These are phyloP conservation scores for Zopfochytrium polystomum DNA, from an alignment of 371 early-diverging fungal species.

Conservation along the genomic window DNA sequence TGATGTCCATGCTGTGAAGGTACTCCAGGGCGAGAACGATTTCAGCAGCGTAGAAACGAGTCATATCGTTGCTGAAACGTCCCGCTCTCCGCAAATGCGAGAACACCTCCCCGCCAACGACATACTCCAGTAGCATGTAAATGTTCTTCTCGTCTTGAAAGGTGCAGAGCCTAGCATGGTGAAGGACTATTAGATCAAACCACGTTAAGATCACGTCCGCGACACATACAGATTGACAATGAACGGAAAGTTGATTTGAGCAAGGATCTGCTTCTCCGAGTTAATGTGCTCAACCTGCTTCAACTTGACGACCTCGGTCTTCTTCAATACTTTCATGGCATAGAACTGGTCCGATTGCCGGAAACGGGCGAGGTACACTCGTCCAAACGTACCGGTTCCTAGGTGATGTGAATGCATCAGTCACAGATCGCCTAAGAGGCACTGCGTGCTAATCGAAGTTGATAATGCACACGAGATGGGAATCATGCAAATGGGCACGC, in stretches of 20 bases:
- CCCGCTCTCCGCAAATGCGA: constrained; percentile 51
- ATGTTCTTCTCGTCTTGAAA: constrained; percentile 81
- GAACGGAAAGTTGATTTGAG: constrained; percentile 70
- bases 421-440: not conserved
- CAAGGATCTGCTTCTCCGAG: constrained; percentile 92
- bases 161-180: constrained; percentile 74
- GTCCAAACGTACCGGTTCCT: constrained; percentile 98
- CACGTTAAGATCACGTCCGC: not conserved
- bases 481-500: not conserved
- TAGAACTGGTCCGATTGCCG: constrained; percentile 66
- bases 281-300: constrained; percentile 97
- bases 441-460: not conserved
- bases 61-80: constrained; percentile 78
- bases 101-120: constrained; percentile 93
- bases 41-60: constrained; percentile 67
- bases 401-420: not conserved
- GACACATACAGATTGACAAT: constrained; percentile 81
- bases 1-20: constrained; percentile 56
- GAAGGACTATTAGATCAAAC: constrained; percentile 75
- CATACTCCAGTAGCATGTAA: constrained; percentile 91
- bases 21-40: constrained; percentile 63
- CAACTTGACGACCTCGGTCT: constrained; percentile 86
- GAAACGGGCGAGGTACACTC: constrained; percentile 86
- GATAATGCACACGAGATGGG: not conserved
- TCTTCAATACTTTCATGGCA: constrained; percentile 96